Base-by-base conservation (phyloP, 345 rosid genomes). In the Corymbia maculata region DNA sequence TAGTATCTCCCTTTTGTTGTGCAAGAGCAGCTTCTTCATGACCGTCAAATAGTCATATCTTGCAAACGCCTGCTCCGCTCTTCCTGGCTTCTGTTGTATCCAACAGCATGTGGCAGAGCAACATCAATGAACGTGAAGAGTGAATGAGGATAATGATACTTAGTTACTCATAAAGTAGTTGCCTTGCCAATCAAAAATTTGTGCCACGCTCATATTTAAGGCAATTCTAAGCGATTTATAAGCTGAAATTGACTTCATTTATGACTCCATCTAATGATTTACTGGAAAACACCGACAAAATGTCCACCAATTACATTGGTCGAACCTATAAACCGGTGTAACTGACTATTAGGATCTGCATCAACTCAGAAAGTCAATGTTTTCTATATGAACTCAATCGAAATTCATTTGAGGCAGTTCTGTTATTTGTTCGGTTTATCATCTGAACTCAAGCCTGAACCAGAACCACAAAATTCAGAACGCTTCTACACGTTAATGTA, bases 11-110 rank as follows among this genome's bases (percentile, higher is more conserved):
- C 94, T 92, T 92, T 94, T 7, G 94, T 88, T 93, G 94, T 96
- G 90, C 55, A 97, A 85, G 49, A 87, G 36, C 42, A 92, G 92
- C 55, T 93, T 95, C 94, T 94, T 96, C 93, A 95, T 92, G 64
- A 94, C 93, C 6, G 96, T 92, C 93, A 90, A 57, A 86, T 89
- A 91, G 92, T 94, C 97, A 53, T 94, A 91, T 85, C 92, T 93
- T 1, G 95, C 96, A 91, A 95, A 94, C 36, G 95, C 93, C 90
- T 45, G 93, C 90, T 95, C 98, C 26, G 96, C 95, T 92, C 96
- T 94, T 90, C 98, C 97, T 0, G 98, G 92, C 90, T 95, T 93
- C 98, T 94, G 70, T 47, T 84, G 49, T 42, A 59, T 59, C 32
- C 30, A 47, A 45, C 51, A 86, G 87, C 55, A 32, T 17, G 64